A percentile compares a stretch with the other conserved stretches of the same genome.
phyloP scores from a whole-genome alignment of 208 protist species.

The Perkinsela sp. region DNA sequence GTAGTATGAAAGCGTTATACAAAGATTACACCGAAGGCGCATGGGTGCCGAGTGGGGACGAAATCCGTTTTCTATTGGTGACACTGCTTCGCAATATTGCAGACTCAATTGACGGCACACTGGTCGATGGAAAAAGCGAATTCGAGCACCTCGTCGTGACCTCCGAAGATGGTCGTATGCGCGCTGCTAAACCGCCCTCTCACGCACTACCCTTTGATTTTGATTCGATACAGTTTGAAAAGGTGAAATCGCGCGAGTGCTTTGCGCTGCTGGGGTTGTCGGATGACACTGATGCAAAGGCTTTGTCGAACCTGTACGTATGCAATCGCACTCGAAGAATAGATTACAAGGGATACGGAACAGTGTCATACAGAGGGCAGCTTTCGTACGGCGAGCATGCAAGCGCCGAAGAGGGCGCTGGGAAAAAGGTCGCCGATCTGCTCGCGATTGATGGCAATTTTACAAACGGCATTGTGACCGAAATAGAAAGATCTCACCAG shows the following conservation, averaged over 20 bases:
- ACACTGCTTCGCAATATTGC: neutral
- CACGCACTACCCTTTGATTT: neutral
- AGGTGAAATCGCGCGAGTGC: neutral
- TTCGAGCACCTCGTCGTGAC: neutral
- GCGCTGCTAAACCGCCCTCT: neutral
- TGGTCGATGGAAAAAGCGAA: neutral
- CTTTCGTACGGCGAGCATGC: neutral
- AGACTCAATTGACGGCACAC: neutral
- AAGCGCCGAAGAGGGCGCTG: too few relatives aligned
- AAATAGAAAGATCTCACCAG: too few relatives aligned
- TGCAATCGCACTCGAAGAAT: neutral
- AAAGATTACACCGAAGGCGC: neutral
- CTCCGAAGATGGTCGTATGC: neutral
- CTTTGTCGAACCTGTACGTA: neutral
- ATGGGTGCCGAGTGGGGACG: neutral
- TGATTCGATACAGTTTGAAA: neutral
- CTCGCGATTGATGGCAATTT: too few relatives aligned
- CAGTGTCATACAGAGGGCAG: neutral
- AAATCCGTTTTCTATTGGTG: neutral
- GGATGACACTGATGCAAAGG: neutral
- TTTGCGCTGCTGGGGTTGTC: neutral
- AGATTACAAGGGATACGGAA: neutral
- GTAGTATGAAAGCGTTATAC: neutral
- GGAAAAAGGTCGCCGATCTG: too few relatives aligned
- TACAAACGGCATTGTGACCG: too few relatives aligned